Conservation (phyloP, 2,329 filamentous ascomycete species). For the Setomelanomma holmii region DNA sequence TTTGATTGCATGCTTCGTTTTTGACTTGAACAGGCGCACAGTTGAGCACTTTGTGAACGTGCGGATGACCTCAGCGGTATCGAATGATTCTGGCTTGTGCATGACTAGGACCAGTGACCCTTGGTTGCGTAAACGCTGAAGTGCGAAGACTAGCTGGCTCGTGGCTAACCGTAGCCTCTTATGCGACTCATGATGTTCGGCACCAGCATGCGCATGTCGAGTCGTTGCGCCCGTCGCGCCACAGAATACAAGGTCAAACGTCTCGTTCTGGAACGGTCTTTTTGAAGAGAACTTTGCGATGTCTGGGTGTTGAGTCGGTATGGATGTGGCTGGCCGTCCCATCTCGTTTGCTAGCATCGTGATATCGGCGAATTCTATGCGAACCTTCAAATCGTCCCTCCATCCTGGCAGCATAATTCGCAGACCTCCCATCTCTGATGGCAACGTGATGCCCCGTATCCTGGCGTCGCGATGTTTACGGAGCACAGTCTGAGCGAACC, state of each 20-base stretch:
- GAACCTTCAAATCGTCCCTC: constrained; percentile 2
- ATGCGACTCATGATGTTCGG: constrained; percentile 11
- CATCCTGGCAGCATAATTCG: constrained; percentile 12
- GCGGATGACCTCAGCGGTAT: constrained; percentile 48
- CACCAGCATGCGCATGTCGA: constrained; percentile 27
- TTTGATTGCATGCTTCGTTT: constrained; percentile 47
- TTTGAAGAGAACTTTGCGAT: constrained; percentile 7
- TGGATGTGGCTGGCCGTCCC: constrained; percentile 11
- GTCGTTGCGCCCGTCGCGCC: constrained; percentile 57
- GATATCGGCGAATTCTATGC: constrained; percentile 52
- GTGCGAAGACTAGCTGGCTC: constrained; percentile 54
- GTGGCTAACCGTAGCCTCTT: constrained; percentile 41
- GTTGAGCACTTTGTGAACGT: constrained; percentile 53
- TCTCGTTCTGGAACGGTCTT: constrained; percentile 5
- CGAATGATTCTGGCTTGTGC: constrained; percentile 56
- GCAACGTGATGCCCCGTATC: constrained; percentile 53
- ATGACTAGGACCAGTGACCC: constrained; percentile 61
- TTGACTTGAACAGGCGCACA: constrained; percentile 57
- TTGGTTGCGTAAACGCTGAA: constrained; percentile 54
- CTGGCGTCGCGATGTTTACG: constrained; percentile 45
- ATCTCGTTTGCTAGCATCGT: constrained; percentile 59
- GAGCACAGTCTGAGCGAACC: constrained; percentile 54
- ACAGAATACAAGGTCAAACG: constrained; percentile 55
- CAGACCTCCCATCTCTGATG: constrained; percentile 52
- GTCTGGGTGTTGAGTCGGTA: constrained; percentile 27